Conservation (phyloP, 352 stramenopile species). For the Peronosclerospora sorghi region DNA sequence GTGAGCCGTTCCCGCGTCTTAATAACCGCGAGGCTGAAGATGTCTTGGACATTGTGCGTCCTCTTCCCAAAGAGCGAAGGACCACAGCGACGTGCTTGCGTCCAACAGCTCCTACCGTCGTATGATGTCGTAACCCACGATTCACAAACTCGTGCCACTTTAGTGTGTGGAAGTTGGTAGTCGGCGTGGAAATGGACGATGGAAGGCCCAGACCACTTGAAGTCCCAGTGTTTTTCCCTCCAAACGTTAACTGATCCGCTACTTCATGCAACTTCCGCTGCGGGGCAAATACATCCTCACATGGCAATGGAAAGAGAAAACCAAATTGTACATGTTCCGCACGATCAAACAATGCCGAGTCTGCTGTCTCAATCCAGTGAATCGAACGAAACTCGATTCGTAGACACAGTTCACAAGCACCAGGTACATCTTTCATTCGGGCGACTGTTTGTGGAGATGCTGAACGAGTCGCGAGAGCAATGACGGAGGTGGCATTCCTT, state of each 20-base stretch:
- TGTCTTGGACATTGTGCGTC: conserved; percentile 20
- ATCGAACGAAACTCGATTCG: conserved; percentile 63
- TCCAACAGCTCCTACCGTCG: conserved; percentile 28
- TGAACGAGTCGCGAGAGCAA: conserved; percentile 18
- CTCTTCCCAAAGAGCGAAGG: conserved; percentile 26
- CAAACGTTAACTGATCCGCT: conserved; percentile 60
- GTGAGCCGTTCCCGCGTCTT: conserved; percentile 13
- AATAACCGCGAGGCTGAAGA: conserved; percentile 19
- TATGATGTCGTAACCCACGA: conserved; percentile 50
- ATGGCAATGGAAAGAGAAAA: conserved; percentile 68
- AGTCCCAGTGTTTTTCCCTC: conserved; percentile 14
- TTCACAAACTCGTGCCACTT: conserved; percentile 69
- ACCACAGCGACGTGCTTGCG: conserved; percentile 60
- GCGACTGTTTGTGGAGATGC: conserved; percentile 10
- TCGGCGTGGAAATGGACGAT: conserved; percentile 38
- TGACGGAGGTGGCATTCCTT: conserved; percentile 29
- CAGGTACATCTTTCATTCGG: conserved; percentile 53
- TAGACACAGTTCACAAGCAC: conserved; percentile 45
- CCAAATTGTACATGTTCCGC: conserved; percentile 60
- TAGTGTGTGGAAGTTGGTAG: conserved; percentile 61
- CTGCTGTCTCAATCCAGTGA: conserved; percentile 53
- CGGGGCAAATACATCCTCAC: conserved; percentile 67
- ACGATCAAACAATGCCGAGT: conserved; percentile 47
- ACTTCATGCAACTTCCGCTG: conserved; percentile 75
- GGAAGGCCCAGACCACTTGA: conserved; percentile 23